A percentile compares a stretch with the other conserved stretches of the same genome.
Evolutionary conservation across 495 filamentous ascomycete species (phyloP).

Genomic region (Coniosporium apollinis): DNA sequence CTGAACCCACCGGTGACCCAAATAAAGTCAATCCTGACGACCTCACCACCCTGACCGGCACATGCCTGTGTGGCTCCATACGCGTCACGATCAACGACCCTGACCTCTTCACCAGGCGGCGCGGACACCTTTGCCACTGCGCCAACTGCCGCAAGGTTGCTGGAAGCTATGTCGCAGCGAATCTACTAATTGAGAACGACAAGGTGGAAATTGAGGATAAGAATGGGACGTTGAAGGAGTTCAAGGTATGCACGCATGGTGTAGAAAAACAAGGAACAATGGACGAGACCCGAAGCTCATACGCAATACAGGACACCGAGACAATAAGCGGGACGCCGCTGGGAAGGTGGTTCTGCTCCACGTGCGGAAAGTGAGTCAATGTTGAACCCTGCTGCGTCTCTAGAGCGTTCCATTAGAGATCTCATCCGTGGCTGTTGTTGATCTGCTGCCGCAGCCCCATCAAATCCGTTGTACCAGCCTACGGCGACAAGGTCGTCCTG

Average conservation of each 20-base stretch:
- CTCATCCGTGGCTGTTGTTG: background rate
- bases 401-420: conserved; percentile 4
- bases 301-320: conserved; percentile 18
- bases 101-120: conserved; percentile 21
- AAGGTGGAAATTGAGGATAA: conserved; percentile 24
- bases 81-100: conserved; percentile 23
- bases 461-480: conserved; percentile 17
- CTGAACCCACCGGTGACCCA: too few relatives aligned
- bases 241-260: too few relatives aligned
- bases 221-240: conserved; percentile 22
- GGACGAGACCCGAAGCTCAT: too few relatives aligned
- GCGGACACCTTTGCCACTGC: conserved; percentile 24
- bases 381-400: background rate
- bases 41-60: too few relatives aligned
- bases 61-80: conserved; percentile 25
- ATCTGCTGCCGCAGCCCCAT: conserved; percentile 19
- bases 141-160: conserved; percentile 25
- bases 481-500: conserved; percentile 20
- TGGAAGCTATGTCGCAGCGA: conserved; percentile 22
- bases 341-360: conserved; percentile 24
- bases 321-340: conserved; percentile 25
- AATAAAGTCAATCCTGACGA: too few relatives aligned
- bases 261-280: too few relatives aligned
- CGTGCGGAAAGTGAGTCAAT: conserved; percentile 24
- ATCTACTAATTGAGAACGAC: conserved; percentile 24